Evolutionary conservation across 257 asterid genomes (phyloP).

Genomic region (Penstemon barbatus): DNA sequence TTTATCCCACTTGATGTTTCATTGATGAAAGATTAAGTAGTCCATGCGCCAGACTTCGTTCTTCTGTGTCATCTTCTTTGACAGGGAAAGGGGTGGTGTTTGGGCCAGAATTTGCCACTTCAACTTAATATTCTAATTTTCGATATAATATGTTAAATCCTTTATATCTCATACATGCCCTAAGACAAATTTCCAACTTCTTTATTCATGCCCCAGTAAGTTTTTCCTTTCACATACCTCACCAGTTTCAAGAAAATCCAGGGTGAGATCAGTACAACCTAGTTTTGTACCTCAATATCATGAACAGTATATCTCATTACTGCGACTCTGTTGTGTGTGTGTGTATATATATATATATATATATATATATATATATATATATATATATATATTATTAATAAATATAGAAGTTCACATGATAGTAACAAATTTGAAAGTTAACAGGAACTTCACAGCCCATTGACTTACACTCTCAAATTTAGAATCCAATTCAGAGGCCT

Average conservation of each 20-base stretch:
- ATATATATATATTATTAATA: too few species aligned
- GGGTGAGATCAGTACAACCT: background rate
- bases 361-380: too few species aligned
- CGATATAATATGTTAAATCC: background rate
- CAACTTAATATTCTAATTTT: background rate
- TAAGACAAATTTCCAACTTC: background rate
- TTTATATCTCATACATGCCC: background rate
- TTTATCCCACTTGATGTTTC: background rate
- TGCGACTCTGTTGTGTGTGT: conserved; percentile 1
- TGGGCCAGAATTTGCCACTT: background rate
- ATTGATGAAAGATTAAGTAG: background rate
- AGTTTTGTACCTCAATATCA: background rate
- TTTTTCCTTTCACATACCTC: background rate
- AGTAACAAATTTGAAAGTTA: conserved; percentile 12
- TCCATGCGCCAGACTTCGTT: background rate
- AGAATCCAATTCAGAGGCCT: conserved; percentile 49
- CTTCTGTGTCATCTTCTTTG: background rate
- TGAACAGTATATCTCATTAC: conserved; percentile 7
- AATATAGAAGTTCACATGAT: background rate
- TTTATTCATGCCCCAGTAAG: background rate
- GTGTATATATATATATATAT: too few species aligned
- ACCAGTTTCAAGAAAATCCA: background rate
- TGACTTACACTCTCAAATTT: conserved; percentile 59
- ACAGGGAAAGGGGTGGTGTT: background rate
- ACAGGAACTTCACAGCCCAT: background rate